Evolutionary conservation across 257 asterid genomes (phyloP).

Genomic region (Solanum pinnatisectum): DNA sequence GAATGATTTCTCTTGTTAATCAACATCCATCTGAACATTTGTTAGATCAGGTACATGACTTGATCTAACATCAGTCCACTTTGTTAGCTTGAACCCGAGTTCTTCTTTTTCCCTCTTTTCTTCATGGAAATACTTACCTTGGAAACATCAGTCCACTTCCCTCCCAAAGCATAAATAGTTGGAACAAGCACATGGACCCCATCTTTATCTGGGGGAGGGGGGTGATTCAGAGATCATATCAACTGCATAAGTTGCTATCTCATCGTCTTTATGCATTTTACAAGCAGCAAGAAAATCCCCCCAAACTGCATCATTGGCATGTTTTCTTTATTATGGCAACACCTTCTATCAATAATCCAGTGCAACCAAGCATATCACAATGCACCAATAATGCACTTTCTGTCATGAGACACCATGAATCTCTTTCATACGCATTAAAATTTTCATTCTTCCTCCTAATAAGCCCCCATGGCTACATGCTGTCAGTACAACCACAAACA

Average conservation of each 20-base stretch:
- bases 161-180: conserved; percentile 35
- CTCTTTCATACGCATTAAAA: conserved; percentile 22
- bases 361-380: conserved; percentile 41
- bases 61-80: conserved; percentile 37
- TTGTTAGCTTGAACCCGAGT: conserved; percentile 42
- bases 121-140: conserved; percentile 36
- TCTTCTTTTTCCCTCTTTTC: conserved; percentile 35
- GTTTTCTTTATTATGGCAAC: conserved; percentile 17
- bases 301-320: conserved; percentile 36
- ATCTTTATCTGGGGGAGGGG: conserved; percentile 5
- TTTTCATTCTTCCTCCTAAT: conserved; percentile 30
- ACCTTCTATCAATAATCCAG: conserved; percentile 34
- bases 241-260: conserved; percentile 16
- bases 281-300: conserved; percentile 35
- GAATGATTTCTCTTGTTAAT: too few relatives aligned
- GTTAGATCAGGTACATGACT: too few relatives aligned
- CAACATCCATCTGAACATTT: conserved; percentile 24
- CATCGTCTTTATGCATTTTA: conserved; percentile 22
- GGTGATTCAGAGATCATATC: conserved; percentile 9
- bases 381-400: conserved; percentile 36
- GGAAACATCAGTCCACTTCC: conserved; percentile 46
- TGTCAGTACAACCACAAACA: conserved; percentile 27
- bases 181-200: conserved; percentile 42
- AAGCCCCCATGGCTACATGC: conserved; percentile 48
- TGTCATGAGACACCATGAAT: conserved; percentile 20